Evolutionary conservation across 331 rosid species (phyloP).

Genomic region (Arachis monticola): DNA sequence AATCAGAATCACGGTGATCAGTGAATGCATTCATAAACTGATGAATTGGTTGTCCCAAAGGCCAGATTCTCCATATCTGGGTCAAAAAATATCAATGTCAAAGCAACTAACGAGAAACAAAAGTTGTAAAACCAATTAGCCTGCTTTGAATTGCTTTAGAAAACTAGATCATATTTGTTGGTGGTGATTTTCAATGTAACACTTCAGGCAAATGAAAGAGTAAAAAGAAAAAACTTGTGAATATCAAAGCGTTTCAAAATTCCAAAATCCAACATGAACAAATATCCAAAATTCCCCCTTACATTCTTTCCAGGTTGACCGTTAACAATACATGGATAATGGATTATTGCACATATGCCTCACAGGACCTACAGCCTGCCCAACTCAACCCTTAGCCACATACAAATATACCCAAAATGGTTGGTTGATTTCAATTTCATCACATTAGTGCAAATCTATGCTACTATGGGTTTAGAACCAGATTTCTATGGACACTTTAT

Average conservation of each 20-base stretch:
- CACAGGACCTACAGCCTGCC: conserved; percentile 37
- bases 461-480: conserved; percentile 17
- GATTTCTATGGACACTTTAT: background rate
- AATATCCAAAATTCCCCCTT: background rate
- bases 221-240: background rate
- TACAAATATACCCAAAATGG: conserved; percentile 43
- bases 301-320: too few relatives aligned
- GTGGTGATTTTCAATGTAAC: background rate
- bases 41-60: conserved; percentile 70
- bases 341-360: background rate
- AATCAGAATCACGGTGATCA: conserved; percentile 86
- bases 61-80: conserved; percentile 92
- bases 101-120: background rate
- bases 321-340: too few relatives aligned
- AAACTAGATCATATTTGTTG: conserved; percentile 22
- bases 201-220: conserved; percentile 10
- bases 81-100: conserved; percentile 37
- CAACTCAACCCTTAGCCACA: conserved; percentile 43
- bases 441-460: conserved; percentile 19
- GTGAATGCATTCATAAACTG: conserved; percentile 95
- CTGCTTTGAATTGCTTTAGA: conserved; percentile 22
- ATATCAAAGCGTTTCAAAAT: conserved; percentile 2
- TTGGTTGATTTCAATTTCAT: conserved; percentile 29
- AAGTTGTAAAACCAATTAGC: background rate
- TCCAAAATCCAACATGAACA: conserved; percentile 11